Evolutionary conservation across 805 yeast species (phyloP).

Genomic region (Candida xyloterini): DNA sequence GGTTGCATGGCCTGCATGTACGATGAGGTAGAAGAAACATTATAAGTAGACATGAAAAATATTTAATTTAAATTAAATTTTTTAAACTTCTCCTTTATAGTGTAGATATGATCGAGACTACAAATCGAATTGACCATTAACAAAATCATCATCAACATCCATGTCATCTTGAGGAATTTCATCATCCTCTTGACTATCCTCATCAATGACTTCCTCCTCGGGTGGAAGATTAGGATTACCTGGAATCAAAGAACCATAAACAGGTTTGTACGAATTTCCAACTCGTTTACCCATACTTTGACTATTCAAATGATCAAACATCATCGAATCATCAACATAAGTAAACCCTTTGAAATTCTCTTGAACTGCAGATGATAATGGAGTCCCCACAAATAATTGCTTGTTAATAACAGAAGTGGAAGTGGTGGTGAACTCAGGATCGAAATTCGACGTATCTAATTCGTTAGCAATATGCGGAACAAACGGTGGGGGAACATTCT

Average conservation of each 20-base stretch:
- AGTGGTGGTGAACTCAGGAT: constrained; percentile 94
- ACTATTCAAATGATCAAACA: constrained; percentile 72
- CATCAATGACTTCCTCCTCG: constrained; percentile 81
- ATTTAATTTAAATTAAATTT: neutral
- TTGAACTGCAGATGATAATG: constrained; percentile 91
- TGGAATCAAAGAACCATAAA: constrained; percentile 66
- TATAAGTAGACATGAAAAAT: constrained; percentile 45
- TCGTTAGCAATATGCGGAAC: constrained; percentile 90
- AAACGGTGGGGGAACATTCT: constrained; percentile 93
- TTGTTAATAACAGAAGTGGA: constrained; percentile 78
- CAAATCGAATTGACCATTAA: constrained; percentile 85
- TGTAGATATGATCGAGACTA: constrained; percentile 25
- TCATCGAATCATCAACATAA: constrained; percentile 88
- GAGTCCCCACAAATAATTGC: constrained; percentile 63
- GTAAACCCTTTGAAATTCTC: constrained; percentile 97
- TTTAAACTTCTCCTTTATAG: constrained; percentile 1
- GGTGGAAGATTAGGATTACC: constrained; percentile 80
- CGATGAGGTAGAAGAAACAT: constrained; percentile 65
- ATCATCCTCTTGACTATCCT: constrained; percentile 47
- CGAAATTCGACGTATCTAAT: constrained; percentile 94
- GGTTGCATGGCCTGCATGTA: constrained; percentile 77
- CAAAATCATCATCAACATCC: constrained; percentile 68
- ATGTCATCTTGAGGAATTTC: constrained; percentile 46
- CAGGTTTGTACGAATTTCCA: constrained; percentile 41
- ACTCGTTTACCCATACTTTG: constrained; percentile 35